Conservation (phyloP, 192 early-diverging fungal species). For the Podila verticillata region DNA sequence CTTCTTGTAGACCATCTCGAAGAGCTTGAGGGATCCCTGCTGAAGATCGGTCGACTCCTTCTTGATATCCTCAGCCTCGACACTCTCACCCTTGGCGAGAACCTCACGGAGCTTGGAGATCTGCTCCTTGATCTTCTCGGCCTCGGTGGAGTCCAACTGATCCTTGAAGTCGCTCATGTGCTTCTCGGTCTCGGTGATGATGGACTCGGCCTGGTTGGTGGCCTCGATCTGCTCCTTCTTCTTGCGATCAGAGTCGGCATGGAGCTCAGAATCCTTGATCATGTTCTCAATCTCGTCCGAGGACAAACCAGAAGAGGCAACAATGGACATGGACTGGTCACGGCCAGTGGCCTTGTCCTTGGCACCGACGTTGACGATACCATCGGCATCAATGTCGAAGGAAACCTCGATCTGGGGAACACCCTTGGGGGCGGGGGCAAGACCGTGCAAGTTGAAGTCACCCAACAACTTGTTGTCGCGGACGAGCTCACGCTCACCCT, state of each 20-base stretch:
- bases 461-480: conserved; percentile 94
- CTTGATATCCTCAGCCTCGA: conserved; percentile 85
- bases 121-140: conserved; percentile 82
- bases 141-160: conserved; percentile 87
- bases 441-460: conserved; percentile 81
- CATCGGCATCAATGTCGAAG: conserved; percentile 97
- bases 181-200: conserved; percentile 93
- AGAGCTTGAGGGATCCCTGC: conserved; percentile 88
- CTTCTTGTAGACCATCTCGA: conserved; percentile 95
- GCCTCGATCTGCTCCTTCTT: conserved; percentile 94
- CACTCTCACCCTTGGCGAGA: conserved; percentile 65
- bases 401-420: conserved; percentile 94
- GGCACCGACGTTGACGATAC: conserved; percentile 94
- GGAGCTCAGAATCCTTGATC: conserved; percentile 85
- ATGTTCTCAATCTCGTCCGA: conserved; percentile 93
- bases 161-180: conserved; percentile 95
- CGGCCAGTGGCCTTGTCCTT: conserved; percentile 92
- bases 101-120: conserved; percentile 83
- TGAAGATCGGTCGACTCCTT: conserved; percentile 85
- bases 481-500: conserved; percentile 93
- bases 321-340: conserved; percentile 93
- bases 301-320: conserved; percentile 87
- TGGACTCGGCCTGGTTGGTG: conserved; percentile 87
- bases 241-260: conserved; percentile 90
- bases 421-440: conserved; percentile 93